A percentile compares a stretch with the other conserved stretches of the same genome.
Evolutionary conservation across 495 filamentous ascomycete species (phyloP).

Genomic region (Daldinia decipiens): DNA sequence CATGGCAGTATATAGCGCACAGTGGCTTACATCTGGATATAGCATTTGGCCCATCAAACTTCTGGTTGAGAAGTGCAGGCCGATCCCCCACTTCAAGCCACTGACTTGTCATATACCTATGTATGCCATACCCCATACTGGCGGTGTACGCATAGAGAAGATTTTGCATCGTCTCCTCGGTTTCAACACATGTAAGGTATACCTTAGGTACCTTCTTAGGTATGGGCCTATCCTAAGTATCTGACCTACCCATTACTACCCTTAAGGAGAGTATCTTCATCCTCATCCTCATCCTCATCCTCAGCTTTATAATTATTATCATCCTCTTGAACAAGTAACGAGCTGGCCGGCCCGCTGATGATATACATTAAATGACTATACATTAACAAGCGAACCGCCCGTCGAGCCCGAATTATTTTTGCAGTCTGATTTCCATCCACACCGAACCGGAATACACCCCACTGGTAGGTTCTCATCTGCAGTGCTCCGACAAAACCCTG

Average conservation of each 20-base stretch:
- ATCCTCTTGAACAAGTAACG: slow-evolving; percentile 10
- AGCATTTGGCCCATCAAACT: slow-evolving; percentile 1
- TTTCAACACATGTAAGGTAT: background rate
- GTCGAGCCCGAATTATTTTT: slow-evolving; percentile 28
- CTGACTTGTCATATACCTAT: background rate
- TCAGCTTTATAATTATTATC: slow-evolving; percentile 2
- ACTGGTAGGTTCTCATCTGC: slow-evolving; percentile 43
- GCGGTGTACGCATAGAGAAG: slow-evolving; percentile 2
- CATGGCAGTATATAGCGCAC: slow-evolving; percentile 18
- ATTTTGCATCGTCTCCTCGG: slow-evolving; percentile 3
- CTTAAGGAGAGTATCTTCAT: background rate
- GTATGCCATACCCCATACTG: background rate
- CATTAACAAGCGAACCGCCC: slow-evolving; percentile 21
- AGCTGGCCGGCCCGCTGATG: slow-evolving; percentile 7
- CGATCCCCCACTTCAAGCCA: slow-evolving; percentile 12
- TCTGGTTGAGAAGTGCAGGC: slow-evolving; percentile 7
- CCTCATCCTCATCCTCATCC: background rate
- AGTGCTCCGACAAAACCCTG: slow-evolving; percentile 41
- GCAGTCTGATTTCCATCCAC: slow-evolving; percentile 35
- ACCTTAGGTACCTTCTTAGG: no score
- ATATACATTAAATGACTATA: slow-evolving; percentile 9
- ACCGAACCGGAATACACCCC: slow-evolving; percentile 47
- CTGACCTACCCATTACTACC: background rate
- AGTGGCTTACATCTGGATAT: slow-evolving; percentile 15
- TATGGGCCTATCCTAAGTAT: no score